Conservation (phyloP, 225 moss, liverwort and hornwort genomes). For the Pleurozium schreberi region DNA sequence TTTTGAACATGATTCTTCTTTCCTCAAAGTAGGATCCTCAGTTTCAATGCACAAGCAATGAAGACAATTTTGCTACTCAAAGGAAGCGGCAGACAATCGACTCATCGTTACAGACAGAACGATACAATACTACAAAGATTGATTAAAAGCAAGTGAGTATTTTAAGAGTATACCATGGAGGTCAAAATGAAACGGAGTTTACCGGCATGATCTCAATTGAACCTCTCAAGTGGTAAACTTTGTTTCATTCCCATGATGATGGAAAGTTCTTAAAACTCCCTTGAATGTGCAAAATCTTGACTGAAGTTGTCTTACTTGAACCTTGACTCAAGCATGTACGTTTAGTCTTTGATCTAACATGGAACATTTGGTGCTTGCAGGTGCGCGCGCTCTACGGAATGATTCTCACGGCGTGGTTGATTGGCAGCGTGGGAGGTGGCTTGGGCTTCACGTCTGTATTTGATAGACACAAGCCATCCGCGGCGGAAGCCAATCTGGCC, state of each 20-base stretch:
- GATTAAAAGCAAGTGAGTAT: background rate
- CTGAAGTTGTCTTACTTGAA: background rate
- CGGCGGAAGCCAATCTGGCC: background rate
- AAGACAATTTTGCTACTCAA: background rate
- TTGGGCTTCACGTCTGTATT: constrained; percentile 48
- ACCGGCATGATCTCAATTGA: background rate
- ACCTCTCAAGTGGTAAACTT: background rate
- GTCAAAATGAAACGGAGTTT: background rate
- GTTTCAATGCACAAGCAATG: background rate
- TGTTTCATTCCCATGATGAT: too few species aligned
- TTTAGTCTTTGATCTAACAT: background rate
- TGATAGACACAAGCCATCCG: constrained; percentile 34
- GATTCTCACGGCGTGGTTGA: constrained; percentile 65
- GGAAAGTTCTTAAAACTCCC: too few species aligned
- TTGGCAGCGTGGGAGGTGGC: constrained; percentile 62
- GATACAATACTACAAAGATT: too few species aligned
- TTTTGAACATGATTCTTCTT: background rate
- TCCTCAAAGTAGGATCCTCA: background rate
- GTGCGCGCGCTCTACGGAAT: constrained; percentile 56
- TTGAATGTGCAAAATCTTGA: background rate
- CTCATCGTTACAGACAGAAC: too few species aligned
- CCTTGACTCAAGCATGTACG: too few species aligned
- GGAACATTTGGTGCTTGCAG: background rate
- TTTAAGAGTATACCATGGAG: background rate
- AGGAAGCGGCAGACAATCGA: background rate